Conservation (phyloP, 2,329 filamentous ascomycete species). For the Alternaria hordeiaustralica region DNA sequence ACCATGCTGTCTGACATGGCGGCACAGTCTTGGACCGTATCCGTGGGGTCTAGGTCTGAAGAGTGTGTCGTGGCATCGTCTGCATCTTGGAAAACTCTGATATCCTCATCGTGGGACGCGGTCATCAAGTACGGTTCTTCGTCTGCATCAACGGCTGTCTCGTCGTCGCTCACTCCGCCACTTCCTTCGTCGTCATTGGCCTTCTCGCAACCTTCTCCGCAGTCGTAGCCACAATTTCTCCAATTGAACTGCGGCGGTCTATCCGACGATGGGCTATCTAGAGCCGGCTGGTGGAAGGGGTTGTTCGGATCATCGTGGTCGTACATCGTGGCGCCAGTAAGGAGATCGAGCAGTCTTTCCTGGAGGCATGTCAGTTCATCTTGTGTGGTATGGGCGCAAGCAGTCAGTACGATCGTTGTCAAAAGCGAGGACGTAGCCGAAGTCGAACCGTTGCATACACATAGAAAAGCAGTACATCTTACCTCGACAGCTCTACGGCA, state of each 20-base stretch:
- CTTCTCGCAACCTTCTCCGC: conserved; percentile 28
- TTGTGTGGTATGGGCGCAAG: neutral
- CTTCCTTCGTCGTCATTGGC: conserved; percentile 17
- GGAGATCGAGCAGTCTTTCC: neutral
- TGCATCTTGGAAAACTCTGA: neutral
- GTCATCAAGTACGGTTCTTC: neutral
- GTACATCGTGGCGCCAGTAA: neutral
- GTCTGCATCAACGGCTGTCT: conserved; percentile 3
- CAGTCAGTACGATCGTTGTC: neutral
- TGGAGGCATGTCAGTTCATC: neutral
- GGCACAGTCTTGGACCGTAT: conserved; percentile 5
- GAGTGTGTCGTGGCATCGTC: neutral
- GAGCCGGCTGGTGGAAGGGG: neutral
- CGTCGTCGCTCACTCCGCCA: conserved; percentile 12
- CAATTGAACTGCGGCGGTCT: conserved; percentile 31
- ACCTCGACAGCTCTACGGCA: neutral
- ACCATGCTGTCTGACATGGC: conserved; percentile 3
- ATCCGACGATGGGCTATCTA: neutral
- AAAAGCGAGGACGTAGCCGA: neutral
- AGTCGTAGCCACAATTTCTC: conserved; percentile 31
- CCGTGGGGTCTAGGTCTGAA: neutral
- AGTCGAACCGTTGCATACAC: neutral
- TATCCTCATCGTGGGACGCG: neutral
- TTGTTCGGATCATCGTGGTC: neutral
- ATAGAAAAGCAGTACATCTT: neutral